Evolutionary conservation across 1,284 basidiomycete species (phyloP).

Genomic region (Puccinia novopanici): DNA sequence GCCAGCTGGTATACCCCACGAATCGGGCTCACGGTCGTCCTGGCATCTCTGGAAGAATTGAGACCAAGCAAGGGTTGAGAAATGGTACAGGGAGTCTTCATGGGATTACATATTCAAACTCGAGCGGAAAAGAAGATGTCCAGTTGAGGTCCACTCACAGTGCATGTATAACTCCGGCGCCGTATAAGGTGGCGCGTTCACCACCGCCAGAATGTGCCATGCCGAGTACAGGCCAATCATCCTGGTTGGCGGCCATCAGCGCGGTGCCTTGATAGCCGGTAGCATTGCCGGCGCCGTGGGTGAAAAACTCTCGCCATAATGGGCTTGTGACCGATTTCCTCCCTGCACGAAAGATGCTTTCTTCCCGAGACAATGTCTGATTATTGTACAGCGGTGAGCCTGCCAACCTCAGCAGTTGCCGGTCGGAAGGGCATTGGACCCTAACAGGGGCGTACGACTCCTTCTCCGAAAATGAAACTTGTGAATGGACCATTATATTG

Average conservation of each 20-base stretch:
- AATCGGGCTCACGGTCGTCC: conserved; percentile 45
- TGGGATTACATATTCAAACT: background rate
- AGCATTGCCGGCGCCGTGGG: conserved; percentile 15
- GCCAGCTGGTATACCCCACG: conserved; percentile 57
- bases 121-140: background rate
- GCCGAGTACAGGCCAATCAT: conserved; percentile 29
- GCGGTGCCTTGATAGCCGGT: conserved; percentile 33
- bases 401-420: conserved; percentile 24
- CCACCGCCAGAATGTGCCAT: conserved; percentile 43
- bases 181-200: conserved; percentile 32
- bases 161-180: conserved; percentile 36
- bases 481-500: background rate
- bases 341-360: conserved; percentile 6
- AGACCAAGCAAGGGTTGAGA: background rate
- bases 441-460: conserved; percentile 25
- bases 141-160: conserved; percentile 21
- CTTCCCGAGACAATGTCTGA: conserved; percentile 35
- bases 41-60: conserved; percentile 19
- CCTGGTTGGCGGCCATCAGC: background rate
- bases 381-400: background rate
- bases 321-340: conserved; percentile 4
- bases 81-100: background rate
- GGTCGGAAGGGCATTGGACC: conserved; percentile 12
- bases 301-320: conserved; percentile 27
- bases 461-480: background rate